Base-by-base conservation (phyloP, 2,329 filamentous ascomycete genomes). In the Aphanocladium album region DNA sequence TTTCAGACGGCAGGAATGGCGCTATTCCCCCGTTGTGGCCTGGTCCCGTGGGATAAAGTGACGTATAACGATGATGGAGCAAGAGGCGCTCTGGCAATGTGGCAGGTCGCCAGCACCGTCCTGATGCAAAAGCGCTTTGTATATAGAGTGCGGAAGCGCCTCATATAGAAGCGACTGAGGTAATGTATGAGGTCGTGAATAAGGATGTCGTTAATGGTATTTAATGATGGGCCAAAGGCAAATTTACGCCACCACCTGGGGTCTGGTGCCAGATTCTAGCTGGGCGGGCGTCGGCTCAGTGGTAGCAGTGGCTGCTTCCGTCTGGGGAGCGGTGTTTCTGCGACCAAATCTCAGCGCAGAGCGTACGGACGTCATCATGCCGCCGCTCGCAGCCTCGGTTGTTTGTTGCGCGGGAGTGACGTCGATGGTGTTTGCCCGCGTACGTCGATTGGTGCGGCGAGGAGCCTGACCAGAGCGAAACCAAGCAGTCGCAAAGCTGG, bases 261-360 rank as follows among this genome's bases (percentile, higher is more conserved):
- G 57, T 27, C 57, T 23, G 30, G 63, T 60, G 58, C 77, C 79
- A 25, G 79, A 73, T 68, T 81, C 79, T 12, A 81, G 72, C 64
- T 81, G 78, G 55, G 77, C 78, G 6, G 79, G 79, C 12, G 79
- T 80, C 30, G 75, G 69, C 9, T 61, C 57, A 21, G 67, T 65
- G 30, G 67, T 63, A 2, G 69, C 62, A 11, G 70, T 35, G 11
- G 64, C 56, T 25, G 46, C 55, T 9, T 45, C 55, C 19, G 65
- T 35, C 23, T 65, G 54, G 23, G 67, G 63, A 35, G 64, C 60
- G 53, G 68, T 67, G 33, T 63, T 66, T 47, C 69, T 65, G 57
- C 70, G 67, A 43, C 71, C 71, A 19, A 76, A 72, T 14, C 68
- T 66, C 12, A 76, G 60, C 19, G 68, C 71, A 33, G 67, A 69